phyloP scores from a whole-genome alignment of 768 basidiomycete species.

The Asterophora lycoperdoides region DNA sequence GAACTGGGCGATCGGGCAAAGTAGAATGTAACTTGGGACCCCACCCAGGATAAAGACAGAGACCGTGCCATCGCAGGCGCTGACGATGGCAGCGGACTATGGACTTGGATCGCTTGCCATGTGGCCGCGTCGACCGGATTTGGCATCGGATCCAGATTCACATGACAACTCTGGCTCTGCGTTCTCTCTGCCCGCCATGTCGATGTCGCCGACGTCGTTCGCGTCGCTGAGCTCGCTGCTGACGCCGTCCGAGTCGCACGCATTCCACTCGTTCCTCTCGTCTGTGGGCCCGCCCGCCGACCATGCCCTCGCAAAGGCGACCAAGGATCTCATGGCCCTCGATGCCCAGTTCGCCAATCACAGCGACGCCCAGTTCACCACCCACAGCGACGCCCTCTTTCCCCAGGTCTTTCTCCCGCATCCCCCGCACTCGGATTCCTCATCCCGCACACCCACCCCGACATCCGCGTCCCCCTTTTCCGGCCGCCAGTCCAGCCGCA shows the following conservation, averaged over 20 bases:
- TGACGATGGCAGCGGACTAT: too few species aligned
- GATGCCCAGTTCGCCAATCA: conserved; percentile 31
- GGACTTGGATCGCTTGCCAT: not conserved
- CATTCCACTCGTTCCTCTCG: conserved; percentile 66
- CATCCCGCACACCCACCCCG: conserved; percentile 21
- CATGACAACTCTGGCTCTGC: conserved; percentile 8
- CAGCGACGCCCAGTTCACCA: conserved; percentile 6
- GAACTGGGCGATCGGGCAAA: too few species aligned
- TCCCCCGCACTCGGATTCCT: conserved; percentile 17
- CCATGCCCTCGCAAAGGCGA: conserved; percentile 71
- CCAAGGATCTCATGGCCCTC: conserved; percentile 79
- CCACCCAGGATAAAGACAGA: too few species aligned
- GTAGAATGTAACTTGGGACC: too few species aligned
- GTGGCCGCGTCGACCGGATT: conserved; percentile 12
- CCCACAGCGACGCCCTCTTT: conserved; percentile 10
- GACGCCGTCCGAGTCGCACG: conserved; percentile 61
- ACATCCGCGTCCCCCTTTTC: conserved; percentile 18
- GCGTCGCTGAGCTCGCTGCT: conserved; percentile 41
- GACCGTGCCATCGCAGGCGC: too few species aligned
- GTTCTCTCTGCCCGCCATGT: conserved; percentile 7
- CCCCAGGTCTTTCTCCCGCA: conserved; percentile 7
- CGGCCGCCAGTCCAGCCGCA: conserved; percentile 11
- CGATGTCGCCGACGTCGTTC: conserved; percentile 16
- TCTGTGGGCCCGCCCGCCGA: conserved; percentile 40
- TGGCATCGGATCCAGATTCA: conserved; percentile 16